Percentiles rank a stretch among this genome's conserved stretches.
Evolutionary conservation across 2,329 filamentous ascomycete species (phyloP).

Genomic region (Aspergillus uvarum): DNA sequence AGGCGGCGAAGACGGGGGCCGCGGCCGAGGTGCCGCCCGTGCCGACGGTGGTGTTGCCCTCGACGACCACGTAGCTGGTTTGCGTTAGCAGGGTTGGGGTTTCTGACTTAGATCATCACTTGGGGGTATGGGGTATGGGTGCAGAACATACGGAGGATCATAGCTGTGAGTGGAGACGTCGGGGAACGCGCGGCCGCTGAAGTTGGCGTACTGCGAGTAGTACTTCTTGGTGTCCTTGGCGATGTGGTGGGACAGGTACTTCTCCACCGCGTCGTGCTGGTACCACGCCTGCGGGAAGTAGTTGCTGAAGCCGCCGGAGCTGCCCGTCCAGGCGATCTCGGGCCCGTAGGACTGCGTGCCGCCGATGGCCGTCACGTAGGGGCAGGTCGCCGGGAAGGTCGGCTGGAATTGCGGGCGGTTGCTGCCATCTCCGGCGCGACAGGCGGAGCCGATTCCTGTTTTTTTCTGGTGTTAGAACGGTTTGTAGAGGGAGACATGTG

Average conservation of each 20-base stretch:
- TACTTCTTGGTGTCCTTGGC: constrained; percentile 37
- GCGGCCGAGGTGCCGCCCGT: constrained; percentile 40
- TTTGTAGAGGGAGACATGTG: too few relatives aligned
- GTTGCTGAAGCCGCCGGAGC: constrained; percentile 53
- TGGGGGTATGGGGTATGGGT: constrained; percentile 20
- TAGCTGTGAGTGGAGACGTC: constrained; percentile 61
- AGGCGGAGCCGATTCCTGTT: constrained; percentile 56
- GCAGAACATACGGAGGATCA: constrained; percentile 43
- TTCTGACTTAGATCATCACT: too few relatives aligned
- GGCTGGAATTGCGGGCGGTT: constrained; percentile 58
- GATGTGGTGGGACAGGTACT: constrained; percentile 40
- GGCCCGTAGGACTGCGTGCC: constrained; percentile 54
- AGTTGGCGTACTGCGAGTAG: constrained; percentile 50
- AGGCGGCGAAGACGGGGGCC: constrained; percentile 56
- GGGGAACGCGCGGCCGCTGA: constrained; percentile 53
- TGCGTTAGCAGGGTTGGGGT: background rate
- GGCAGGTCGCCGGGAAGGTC: constrained; percentile 66
- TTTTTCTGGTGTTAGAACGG: constrained; percentile 2
- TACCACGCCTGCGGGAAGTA: constrained; percentile 51
- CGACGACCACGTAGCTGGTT: constrained; percentile 17
- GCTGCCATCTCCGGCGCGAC: constrained; percentile 43
- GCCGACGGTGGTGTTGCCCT: constrained; percentile 7
- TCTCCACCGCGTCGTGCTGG: constrained; percentile 46
- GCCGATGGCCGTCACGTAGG: constrained; percentile 67
- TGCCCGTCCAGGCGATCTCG: constrained; percentile 49